Evolutionary conservation across 257 asterid species (phyloP).

Genomic region (Rauvolfia tetraphylla): DNA sequence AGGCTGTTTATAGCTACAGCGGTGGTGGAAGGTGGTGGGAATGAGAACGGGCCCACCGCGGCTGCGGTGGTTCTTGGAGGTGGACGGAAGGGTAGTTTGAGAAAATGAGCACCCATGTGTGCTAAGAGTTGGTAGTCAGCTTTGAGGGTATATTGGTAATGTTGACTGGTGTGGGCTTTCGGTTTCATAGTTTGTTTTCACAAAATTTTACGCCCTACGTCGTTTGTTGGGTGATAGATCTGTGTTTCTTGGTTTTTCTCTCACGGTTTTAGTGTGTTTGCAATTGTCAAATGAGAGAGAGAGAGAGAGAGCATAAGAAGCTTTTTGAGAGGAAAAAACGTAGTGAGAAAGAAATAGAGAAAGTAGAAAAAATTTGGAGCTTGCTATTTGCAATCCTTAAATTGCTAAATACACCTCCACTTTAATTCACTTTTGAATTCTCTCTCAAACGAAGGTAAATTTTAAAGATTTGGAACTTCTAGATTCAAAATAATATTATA

Average conservation of each 20-base stretch:
- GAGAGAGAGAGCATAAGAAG: no score
- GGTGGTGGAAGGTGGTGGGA: constrained; percentile 20
- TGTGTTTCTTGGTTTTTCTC: neutral
- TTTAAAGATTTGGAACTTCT: no score
- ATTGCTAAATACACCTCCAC: no score
- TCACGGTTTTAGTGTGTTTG: neutral
- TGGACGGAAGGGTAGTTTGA: constrained; percentile 21
- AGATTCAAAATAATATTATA: no score
- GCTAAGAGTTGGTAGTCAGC: neutral
- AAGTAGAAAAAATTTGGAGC: no score
- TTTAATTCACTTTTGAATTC: no score
- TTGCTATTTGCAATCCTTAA: no score
- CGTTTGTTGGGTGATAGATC: neutral
- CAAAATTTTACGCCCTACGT: neutral
- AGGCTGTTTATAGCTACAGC: constrained; percentile 8
- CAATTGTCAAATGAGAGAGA: constrained; percentile 2
- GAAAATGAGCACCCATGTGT: neutral
- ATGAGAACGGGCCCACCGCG: constrained; percentile 19
- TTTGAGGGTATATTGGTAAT: constrained; percentile 5
- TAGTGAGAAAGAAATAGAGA: no score
- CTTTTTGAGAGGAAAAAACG: neutral
- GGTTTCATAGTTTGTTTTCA: neutral
- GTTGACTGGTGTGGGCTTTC: neutral
- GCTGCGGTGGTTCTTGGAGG: constrained; percentile 39
- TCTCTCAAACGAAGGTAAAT: no score